Evolutionary conservation across 1,284 basidiomycete species (phyloP).

Genomic region (Puccinia brachypodii): DNA sequence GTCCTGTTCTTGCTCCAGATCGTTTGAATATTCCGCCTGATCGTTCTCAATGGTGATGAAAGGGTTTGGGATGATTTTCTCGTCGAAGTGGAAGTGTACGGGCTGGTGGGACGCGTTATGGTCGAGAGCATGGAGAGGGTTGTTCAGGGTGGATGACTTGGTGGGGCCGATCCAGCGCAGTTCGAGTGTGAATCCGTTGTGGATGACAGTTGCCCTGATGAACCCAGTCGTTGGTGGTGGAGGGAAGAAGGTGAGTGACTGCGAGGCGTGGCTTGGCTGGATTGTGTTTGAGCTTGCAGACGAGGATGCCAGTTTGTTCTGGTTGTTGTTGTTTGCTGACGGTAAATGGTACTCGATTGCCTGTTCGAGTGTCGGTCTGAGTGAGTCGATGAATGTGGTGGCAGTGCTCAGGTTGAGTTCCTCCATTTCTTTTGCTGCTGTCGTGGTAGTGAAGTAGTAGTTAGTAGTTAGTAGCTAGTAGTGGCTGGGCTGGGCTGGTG

Average conservation of each 20-base stretch:
- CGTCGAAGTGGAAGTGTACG: constrained; percentile 37
- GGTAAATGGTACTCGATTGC: constrained; percentile 33
- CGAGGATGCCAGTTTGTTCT: background rate
- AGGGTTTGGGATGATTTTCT: constrained; percentile 38
- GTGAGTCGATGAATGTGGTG: constrained; percentile 9
- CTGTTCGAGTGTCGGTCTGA: constrained; percentile 20
- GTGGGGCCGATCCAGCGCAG: constrained; percentile 28
- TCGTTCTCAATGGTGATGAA: constrained; percentile 10
- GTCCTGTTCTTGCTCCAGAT: background rate
- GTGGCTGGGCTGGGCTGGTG: no score
- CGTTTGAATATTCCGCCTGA: background rate
- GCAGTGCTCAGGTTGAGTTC: background rate
- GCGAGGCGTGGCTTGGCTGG: constrained; percentile 40
- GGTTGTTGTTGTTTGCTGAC: background rate
- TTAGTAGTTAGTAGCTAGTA: no score
- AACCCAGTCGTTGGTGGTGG: background rate
- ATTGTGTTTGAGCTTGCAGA: background rate
- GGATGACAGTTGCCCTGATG: constrained; percentile 31
- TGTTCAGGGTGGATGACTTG: constrained; percentile 4
- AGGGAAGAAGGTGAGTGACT: constrained; percentile 40
- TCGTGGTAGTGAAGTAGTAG: no score
- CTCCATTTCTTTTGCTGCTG: no score
- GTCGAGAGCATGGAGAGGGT: constrained; percentile 7
- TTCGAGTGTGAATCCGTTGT: constrained; percentile 35
- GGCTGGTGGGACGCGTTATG: constrained; percentile 18